Conservation (phyloP, 495 filamentous ascomycete species). For the Aspergillus panamensis region DNA sequence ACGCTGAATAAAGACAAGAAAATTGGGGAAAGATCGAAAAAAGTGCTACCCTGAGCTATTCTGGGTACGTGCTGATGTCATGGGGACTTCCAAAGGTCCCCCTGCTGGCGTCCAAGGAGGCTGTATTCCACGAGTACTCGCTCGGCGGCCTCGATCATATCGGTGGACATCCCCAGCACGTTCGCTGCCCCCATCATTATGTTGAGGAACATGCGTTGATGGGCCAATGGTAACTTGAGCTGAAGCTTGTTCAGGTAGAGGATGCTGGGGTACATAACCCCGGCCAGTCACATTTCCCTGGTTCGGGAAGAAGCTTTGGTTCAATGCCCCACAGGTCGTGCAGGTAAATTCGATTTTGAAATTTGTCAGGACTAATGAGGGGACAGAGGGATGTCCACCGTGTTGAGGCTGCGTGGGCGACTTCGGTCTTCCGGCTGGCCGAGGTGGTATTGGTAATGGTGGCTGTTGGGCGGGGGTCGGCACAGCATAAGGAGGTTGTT, state of each 20-base stretch:
- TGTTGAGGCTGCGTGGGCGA: conserved; percentile 26
- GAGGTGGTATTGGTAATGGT: conserved; percentile 14
- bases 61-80: conserved; percentile 24
- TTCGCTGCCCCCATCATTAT: conserved; percentile 31
- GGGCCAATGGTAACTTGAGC: conserved; percentile 24
- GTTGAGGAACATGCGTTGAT: conserved; percentile 22
- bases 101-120: conserved; percentile 27
- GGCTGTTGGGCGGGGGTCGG: conserved; percentile 17
- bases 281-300: conserved; percentile 40
- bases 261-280: conserved; percentile 31
- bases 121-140: conserved; percentile 33
- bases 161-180: conserved; percentile 40
- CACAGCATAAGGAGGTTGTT: conserved; percentile 26
- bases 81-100: conserved; percentile 32
- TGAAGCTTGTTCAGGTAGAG: conserved; percentile 23
- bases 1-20: neutral
- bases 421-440: conserved; percentile 25
- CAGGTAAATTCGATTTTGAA: conserved; percentile 49
- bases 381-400: conserved; percentile 25
- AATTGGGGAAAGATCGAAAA: neutral
- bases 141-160: conserved; percentile 18
- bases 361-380: conserved; percentile 38
- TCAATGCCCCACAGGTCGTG: conserved; percentile 42
- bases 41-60: conserved; percentile 16
- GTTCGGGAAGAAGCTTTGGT: conserved; percentile 46